Percentiles rank a stretch among this genome's conserved stretches.
Conservation (phyloP, 2,329 filamentous ascomycete genomes). For the Zarea fungicola region DNA sequence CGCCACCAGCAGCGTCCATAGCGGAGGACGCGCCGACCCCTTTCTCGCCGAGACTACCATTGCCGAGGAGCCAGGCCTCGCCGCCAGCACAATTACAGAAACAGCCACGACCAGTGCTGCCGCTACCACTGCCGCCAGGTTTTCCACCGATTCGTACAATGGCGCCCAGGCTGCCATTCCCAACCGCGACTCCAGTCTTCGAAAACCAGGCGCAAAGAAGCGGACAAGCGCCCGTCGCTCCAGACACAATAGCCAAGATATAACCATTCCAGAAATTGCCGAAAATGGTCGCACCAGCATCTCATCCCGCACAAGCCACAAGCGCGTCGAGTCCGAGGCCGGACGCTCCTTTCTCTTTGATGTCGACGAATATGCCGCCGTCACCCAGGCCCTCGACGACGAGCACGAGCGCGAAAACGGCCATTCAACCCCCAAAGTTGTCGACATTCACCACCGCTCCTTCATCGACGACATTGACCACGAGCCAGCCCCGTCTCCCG, state of each 20-base stretch:
- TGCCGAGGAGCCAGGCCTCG: constrained; percentile 45
- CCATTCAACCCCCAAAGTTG: constrained; percentile 19
- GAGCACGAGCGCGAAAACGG: constrained; percentile 24
- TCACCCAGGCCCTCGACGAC: constrained; percentile 22
- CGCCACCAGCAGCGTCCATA: constrained; percentile 32
- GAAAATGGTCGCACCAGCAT: constrained; percentile 23
- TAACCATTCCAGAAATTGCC: constrained; percentile 39
- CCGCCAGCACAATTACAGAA: too few relatives aligned
- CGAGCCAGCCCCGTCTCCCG: constrained; percentile 65
- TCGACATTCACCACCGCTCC: constrained; percentile 14
- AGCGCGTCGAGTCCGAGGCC: constrained; percentile 12
- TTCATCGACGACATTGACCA: constrained; percentile 32
- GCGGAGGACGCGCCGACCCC: constrained; percentile 37
- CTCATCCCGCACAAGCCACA: constrained; percentile 2
- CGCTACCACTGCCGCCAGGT: too few relatives aligned
- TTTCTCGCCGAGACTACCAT: constrained; percentile 50
- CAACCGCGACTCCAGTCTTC: constrained; percentile 61
- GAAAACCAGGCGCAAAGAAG: constrained; percentile 51
- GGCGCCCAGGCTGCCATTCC: constrained; percentile 57
- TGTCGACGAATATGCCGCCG: constrained; percentile 14
- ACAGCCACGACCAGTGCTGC: constrained; percentile 25
- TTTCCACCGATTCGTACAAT: constrained; percentile 18
- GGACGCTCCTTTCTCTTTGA: constrained; percentile 13
- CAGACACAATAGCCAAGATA: constrained; percentile 41
- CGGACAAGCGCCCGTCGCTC: constrained; percentile 47